Conservation (phyloP, 2,329 filamentous ascomycete species). For the Aspergillus intermedius region DNA sequence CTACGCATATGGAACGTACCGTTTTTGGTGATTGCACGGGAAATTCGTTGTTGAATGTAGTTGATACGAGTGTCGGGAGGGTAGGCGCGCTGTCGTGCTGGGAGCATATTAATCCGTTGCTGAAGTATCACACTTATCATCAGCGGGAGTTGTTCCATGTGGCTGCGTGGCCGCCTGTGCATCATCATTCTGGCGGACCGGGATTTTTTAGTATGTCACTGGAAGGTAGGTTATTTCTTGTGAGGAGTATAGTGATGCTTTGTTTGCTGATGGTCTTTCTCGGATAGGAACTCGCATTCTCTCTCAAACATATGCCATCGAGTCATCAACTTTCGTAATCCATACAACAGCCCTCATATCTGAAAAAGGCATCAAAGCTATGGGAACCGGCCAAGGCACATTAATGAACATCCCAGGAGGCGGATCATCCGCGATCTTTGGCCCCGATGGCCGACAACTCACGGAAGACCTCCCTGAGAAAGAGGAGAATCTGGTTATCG, state of each 20-base stretch:
- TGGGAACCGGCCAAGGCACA: conserved; percentile 37
- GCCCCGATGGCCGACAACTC: conserved; percentile 46
- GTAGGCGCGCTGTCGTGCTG: conserved; percentile 46
- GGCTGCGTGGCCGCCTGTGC: conserved; percentile 41
- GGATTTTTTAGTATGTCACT: conserved; percentile 27
- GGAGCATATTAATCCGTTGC: conserved; percentile 48
- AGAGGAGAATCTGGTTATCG: conserved; percentile 44
- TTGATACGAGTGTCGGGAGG: conserved; percentile 24
- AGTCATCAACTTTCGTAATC: conserved; percentile 50
- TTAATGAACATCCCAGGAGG: conserved; percentile 37
- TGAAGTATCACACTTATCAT: conserved; percentile 42
- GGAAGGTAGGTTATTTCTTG: conserved; percentile 26
- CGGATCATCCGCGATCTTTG: conserved; percentile 44
- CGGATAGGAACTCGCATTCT: conserved; percentile 21
- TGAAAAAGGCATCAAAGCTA: conserved; percentile 37
- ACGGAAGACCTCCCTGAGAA: conserved; percentile 30
- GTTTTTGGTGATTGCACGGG: conserved; percentile 44
- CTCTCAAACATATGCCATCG: conserved; percentile 52
- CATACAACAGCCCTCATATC: conserved; percentile 46
- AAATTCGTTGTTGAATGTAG: conserved; percentile 36
- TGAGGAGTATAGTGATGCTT: too few species aligned
- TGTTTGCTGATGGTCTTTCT: too few species aligned
- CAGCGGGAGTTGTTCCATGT: conserved; percentile 46
- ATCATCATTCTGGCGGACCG: conserved; percentile 10
- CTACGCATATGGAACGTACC: conserved; percentile 49